A percentile compares a stretch with the other conserved stretches of the same genome.
These are phyloP conservation scores for Tolypocladium ophioglossoides DNA, from an alignment of 2,329 filamentous ascomycete species.

Conservation along the genomic window DNA sequence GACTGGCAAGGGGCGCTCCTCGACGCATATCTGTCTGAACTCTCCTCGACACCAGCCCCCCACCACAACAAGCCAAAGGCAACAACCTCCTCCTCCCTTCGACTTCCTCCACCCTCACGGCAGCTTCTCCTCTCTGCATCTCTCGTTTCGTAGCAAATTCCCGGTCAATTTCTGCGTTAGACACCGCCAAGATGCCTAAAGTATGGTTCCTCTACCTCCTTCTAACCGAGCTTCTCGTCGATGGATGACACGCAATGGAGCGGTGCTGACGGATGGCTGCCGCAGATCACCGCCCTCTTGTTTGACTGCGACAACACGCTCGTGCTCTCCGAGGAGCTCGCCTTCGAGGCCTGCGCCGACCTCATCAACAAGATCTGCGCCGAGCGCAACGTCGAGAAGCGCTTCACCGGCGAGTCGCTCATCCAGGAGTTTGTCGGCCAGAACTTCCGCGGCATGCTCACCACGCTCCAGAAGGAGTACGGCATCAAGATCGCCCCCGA, in stretches of 20 bases:
- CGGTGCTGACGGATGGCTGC: background rate
- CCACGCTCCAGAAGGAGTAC: slow-evolving; percentile 64
- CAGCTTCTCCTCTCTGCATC: background rate
- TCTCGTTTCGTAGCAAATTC: background rate
- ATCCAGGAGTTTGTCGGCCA: slow-evolving; percentile 85
- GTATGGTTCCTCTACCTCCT: background rate
- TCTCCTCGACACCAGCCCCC: background rate
- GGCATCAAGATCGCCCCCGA: slow-evolving; percentile 57
- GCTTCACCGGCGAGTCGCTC: slow-evolving; percentile 69
- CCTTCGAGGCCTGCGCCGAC: slow-evolving; percentile 83
- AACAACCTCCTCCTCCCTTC: background rate
- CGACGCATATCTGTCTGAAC: background rate
- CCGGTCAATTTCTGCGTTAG: background rate
- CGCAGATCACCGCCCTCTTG: slow-evolving; percentile 56
- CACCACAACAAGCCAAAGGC: background rate
- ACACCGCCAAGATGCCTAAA: background rate
- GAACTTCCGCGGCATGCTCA: slow-evolving; percentile 90
- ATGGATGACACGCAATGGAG: background rate
- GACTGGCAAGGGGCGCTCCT: background rate
- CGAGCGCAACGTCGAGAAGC: slow-evolving; percentile 48
- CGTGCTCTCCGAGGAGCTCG: slow-evolving; percentile 80
- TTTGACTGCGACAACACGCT: slow-evolving; percentile 88
- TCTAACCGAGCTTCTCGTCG: background rate
- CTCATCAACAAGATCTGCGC: slow-evolving; percentile 79
- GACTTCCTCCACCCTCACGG: background rate